These are phyloP conservation scores for Incumbomyces delicatus DNA, from an alignment of 2,329 filamentous ascomycete species.

Conservation along the genomic window DNA sequence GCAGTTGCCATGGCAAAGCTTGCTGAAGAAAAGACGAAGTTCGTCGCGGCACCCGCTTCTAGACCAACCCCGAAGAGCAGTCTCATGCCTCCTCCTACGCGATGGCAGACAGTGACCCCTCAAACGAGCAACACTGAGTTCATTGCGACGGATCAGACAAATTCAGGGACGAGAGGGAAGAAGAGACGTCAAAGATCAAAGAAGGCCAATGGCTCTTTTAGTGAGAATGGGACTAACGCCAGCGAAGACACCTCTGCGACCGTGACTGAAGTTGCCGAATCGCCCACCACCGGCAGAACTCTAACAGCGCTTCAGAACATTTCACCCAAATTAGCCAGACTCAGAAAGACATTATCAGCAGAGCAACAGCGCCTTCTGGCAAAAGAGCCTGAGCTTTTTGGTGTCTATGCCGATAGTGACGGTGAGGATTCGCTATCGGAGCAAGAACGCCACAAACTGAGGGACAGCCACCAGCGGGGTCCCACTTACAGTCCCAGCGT, in stretches of 20 bases:
- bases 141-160: not conserved
- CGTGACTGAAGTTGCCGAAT: not conserved
- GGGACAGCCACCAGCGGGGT: not conserved
- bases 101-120: not conserved
- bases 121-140: not conserved
- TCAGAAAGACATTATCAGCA: not conserved
- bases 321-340: not conserved
- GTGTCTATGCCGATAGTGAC: slow-evolving; percentile 13
- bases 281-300: not conserved
- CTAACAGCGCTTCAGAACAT: not conserved
- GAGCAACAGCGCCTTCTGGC: slow-evolving; percentile 10
- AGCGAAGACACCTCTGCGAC: slow-evolving; percentile 1
- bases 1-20: too few species aligned
- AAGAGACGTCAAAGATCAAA: slow-evolving; percentile 4
- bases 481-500: not conserved
- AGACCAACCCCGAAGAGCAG: too few species aligned
- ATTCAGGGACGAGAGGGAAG: not conserved
- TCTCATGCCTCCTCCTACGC: too few species aligned
- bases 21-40: too few species aligned
- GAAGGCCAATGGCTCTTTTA: slow-evolving; percentile 1
- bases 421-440: not conserved
- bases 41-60: too few species aligned
- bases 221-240: slow-evolving; percentile 1
- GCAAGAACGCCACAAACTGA: not conserved
- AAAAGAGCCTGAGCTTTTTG: slow-evolving; percentile 18